Evolutionary conservation across 2,329 filamentous ascomycete species (phyloP).

Genomic region (Gremmenia infestans): DNA sequence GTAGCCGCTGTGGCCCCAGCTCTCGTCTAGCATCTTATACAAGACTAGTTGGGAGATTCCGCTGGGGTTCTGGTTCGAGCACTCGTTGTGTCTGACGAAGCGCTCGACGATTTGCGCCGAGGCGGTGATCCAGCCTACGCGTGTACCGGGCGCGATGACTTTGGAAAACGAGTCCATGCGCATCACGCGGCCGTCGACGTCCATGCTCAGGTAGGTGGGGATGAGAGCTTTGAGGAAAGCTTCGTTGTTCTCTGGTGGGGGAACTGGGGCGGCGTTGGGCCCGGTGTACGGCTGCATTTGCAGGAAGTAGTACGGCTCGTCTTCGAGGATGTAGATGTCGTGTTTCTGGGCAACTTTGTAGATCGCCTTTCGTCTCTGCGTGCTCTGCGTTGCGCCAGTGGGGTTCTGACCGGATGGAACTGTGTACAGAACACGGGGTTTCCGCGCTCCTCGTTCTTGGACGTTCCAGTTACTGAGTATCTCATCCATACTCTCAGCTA

Average conservation of each 20-base stretch:
- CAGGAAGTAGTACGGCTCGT: slow-evolving; percentile 73
- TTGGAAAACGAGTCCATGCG: slow-evolving; percentile 93
- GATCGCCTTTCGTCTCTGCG: slow-evolving; percentile 52
- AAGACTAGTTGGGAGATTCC: slow-evolving; percentile 81
- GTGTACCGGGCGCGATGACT: slow-evolving; percentile 76
- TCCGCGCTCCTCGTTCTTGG: slow-evolving; percentile 48
- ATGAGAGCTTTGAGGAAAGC: slow-evolving; percentile 71
- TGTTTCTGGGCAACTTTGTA: slow-evolving; percentile 67
- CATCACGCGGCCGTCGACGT: slow-evolving; percentile 81
- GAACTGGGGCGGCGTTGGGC: slow-evolving; percentile 37
- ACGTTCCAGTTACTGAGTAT: slow-evolving; percentile 63
- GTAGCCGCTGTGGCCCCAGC: slow-evolving; percentile 90
- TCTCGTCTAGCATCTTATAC: slow-evolving; percentile 86
- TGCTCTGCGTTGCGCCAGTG: slow-evolving; percentile 64
- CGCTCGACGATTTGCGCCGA: slow-evolving; percentile 79
- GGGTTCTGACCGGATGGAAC: slow-evolving; percentile 72
- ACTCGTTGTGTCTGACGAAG: slow-evolving; percentile 77
- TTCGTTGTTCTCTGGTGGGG: slow-evolving; percentile 56
- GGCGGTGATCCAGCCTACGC: slow-evolving; percentile 84
- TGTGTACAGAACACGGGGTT: slow-evolving; percentile 65
- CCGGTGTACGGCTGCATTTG: slow-evolving; percentile 57
- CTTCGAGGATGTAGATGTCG: slow-evolving; percentile 66
- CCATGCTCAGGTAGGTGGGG: slow-evolving; percentile 73
- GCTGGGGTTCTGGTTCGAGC: slow-evolving; percentile 76
- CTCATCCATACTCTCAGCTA: slow-evolving; percentile 56